A percentile compares a stretch with the other conserved stretches of the same genome.
phyloP scores from a whole-genome alignment of 2,329 filamentous ascomycete species.

The Ustilaginoidea virens region DNA sequence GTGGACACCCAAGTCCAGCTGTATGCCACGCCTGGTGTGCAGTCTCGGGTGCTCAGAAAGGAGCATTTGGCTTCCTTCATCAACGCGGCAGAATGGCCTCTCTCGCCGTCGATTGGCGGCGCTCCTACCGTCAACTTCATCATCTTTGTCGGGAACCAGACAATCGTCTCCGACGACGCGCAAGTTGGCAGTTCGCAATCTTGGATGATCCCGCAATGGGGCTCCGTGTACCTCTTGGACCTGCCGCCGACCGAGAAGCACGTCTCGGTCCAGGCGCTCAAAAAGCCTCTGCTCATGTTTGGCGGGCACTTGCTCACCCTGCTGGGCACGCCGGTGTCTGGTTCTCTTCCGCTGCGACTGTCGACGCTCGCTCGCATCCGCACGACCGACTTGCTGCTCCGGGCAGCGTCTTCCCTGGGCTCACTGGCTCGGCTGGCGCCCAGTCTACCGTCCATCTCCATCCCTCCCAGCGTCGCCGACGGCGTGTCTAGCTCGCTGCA shows the following conservation, averaged over 20 bases:
- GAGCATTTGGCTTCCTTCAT: conserved; percentile 89
- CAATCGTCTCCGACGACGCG: conserved; percentile 35
- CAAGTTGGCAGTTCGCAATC: conserved; percentile 38
- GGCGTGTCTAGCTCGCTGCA: conserved; percentile 67
- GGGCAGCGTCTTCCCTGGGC: conserved; percentile 86
- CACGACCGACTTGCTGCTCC: conserved; percentile 70
- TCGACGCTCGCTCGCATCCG: conserved; percentile 76
- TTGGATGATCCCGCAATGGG: conserved; percentile 96
- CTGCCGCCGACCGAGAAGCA: conserved; percentile 26
- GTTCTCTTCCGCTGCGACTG: conserved; percentile 72
- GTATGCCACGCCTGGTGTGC: conserved; percentile 59
- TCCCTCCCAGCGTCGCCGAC: conserved; percentile 72
- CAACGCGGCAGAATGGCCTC: conserved; percentile 93
- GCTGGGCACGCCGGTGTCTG: conserved; percentile 67
- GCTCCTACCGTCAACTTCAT: conserved; percentile 95
- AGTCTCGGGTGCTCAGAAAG: conserved; percentile 53
- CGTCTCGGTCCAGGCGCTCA: conserved; percentile 51
- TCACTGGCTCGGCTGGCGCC: conserved; percentile 74
- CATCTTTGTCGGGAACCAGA: conserved; percentile 71
- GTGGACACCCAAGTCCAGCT: conserved; percentile 93
- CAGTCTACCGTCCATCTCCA: conserved; percentile 78
- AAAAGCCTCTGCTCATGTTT: conserved; percentile 75
- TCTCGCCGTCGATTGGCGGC: conserved; percentile 83
- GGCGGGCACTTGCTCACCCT: conserved; percentile 80
- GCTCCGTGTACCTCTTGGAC: conserved; percentile 48